Conservation (phyloP, 2,329 filamentous ascomycete species). For the Alternaria hordeiaustralica region DNA sequence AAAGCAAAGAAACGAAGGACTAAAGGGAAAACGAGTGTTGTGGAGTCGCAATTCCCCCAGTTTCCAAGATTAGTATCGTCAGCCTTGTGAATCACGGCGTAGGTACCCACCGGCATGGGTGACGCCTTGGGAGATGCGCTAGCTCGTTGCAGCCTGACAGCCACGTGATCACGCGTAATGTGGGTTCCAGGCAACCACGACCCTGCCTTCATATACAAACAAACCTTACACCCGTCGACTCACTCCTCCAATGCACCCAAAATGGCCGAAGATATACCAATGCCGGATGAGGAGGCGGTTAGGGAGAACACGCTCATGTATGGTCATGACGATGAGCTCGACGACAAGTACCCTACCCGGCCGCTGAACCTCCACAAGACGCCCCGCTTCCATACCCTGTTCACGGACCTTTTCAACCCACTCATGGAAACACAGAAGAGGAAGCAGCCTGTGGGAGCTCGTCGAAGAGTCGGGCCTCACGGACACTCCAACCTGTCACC, state of each 20-base stretch:
- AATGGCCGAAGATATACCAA: conserved; percentile 41
- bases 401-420: conserved; percentile 80
- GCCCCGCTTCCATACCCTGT: conserved; percentile 81
- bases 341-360: conserved; percentile 72
- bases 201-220: conserved; percentile 7
- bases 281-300: conserved; percentile 52
- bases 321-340: conserved; percentile 53
- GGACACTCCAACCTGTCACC: conserved; percentile 68
- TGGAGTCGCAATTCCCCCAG: conserved; percentile 11
- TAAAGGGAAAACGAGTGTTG: conserved; percentile 15
- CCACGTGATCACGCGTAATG: conserved; percentile 27
- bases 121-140: conserved; percentile 6
- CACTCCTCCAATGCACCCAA: conserved; percentile 19
- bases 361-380: conserved; percentile 82
- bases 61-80: conserved; percentile 12
- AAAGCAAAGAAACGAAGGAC: conserved; percentile 21
- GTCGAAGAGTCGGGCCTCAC: conserved; percentile 67
- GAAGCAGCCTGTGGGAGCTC: conserved; percentile 61
- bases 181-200: conserved; percentile 18
- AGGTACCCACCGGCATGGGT: conserved; percentile 12
- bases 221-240: neutral
- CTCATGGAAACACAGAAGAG: conserved; percentile 78
- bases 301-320: conserved; percentile 60
- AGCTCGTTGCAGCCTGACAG: conserved; percentile 3
- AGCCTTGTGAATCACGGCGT: conserved; percentile 10